Base-by-base conservation (phyloP, 1,284 basidiomycete species). In the Puccinia triticina region DNA sequence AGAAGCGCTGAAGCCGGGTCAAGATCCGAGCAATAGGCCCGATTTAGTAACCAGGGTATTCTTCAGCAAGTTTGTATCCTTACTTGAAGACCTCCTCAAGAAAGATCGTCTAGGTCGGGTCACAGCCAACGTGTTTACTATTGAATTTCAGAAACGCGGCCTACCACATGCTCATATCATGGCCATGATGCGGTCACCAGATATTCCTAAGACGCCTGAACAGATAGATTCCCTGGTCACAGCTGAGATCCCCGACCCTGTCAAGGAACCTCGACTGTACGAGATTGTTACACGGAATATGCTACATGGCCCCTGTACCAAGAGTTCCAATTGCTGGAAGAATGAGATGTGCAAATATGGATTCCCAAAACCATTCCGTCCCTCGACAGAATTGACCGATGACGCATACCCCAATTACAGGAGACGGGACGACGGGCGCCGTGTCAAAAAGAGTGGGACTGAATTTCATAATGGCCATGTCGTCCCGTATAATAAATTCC, bases 151-250 rank as follows among this genome's bases (percentile, higher is more conserved):
- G 83, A 90, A 90, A 82, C 85, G 88, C 0, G 89, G 89, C 0
- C 86, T 90, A 0, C 89, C 89, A 2, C 89, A 90, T 74, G 87
- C 88, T 83, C 90, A 90, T 82, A 85, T 90, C 1, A n/a, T n/a
- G n/a, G n/a, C n/a, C n/a, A 89, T 89, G 79, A 83, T 90, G 2
- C 11, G 32, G 1, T 80, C 87, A 0, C 55, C 85, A 0, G 80
- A 85, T 59, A 88, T 88, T 66, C 83, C 89, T 3, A 75, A 76
- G 0, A 87, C 85, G 0, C 85, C 88, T 0, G 85, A 84, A 0
- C 86, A 87, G 18, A 85, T 90, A 46, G 89, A 90, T 83, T 66
- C 83, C 0, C 72, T 86, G n/a, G 87, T 90, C 21, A 88, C 82
- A n/a, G 89, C 90, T 18, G 64, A 85, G 1, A 86, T 88, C 83